phyloP scores from a whole-genome alignment of 2,329 filamentous ascomycete genomes.

The Penicillium concentricum region DNA sequence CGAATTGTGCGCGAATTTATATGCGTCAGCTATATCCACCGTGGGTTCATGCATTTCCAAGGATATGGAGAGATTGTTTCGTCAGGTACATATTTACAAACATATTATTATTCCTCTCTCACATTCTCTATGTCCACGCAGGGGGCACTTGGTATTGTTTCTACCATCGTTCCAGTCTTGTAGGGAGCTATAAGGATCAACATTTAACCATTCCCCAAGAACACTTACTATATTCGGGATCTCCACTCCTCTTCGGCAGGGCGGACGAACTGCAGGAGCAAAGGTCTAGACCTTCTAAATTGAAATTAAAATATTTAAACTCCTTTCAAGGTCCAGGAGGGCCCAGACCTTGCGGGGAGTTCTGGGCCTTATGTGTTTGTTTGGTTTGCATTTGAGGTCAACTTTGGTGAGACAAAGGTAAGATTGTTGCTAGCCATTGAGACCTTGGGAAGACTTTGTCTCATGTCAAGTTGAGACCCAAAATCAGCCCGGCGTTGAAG shows the following conservation, averaged over 20 bases:
- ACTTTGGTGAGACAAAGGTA: no score
- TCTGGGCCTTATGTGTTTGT: slow-evolving; percentile 28
- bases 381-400: not conserved
- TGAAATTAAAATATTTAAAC: slow-evolving; percentile 17
- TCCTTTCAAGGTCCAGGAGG: slow-evolving; percentile 24
- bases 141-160: not conserved
- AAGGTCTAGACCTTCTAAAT: slow-evolving; percentile 28
- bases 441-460: no score
- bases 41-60: slow-evolving; percentile 8
- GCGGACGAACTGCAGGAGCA: slow-evolving; percentile 10
- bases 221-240: no score
- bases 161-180: not conserved
- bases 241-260: no score
- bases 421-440: no score
- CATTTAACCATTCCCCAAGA: no score
- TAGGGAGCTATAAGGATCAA: not conserved
- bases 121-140: not conserved
- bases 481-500: no score
- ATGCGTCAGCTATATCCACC: slow-evolving; percentile 14
- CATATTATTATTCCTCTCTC: slow-evolving; percentile 10
- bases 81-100: slow-evolving; percentile 23
- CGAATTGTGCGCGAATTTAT: slow-evolving; percentile 9
- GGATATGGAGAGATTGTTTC: slow-evolving; percentile 10
- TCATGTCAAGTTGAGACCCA: no score
- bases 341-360: slow-evolving; percentile 29